Evolutionary conservation across 2,329 filamentous ascomycete genomes (phyloP), one percentile per base, ranked within the genome.

Genomic region (Aureobasidium pullulans): DNA sequence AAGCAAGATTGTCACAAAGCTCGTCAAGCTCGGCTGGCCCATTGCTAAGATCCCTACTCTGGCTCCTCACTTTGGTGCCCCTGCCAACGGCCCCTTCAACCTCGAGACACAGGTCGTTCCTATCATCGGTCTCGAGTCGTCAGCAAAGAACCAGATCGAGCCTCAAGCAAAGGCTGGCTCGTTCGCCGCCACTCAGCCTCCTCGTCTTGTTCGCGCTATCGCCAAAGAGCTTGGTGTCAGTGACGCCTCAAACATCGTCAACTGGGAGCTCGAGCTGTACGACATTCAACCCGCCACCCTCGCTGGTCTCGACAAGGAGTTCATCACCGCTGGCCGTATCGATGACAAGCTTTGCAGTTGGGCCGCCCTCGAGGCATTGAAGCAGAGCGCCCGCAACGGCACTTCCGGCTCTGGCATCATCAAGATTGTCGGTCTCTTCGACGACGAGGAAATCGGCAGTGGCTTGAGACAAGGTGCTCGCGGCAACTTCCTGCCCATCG

Each of bases 301-400:
- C 16, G 87, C 89, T 64, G 94, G 94, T 11, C 74, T 99, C 60
- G 89, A 96, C 67, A 90, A 88, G 71, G 93, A 97, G 67, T 87
- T 99, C 72, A 96, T 99, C 74, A 96, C 93, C 64, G 93, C 90
- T 8, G 92, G 93, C 61, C 88, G 94, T 57, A 94, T 97, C 65
- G 94, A 99, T 71, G 94, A 99, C 77, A 97, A 96, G 79, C 86
- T 99, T 48, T 97, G 94, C 80, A 95, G 89, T 34, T 97, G 90
- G 86, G 85, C 91, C 7, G 93, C 94, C 7, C 81, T 96, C 56
- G 86, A 92, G 72, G 92, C 85, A 3, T 84, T 99, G 0, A 79
- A 96, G 31, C 73, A 78, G 73, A 65, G 70, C 43, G 71, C 77
- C 9, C 82, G 84, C 59, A 80, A 85, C n/a, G 77, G 76, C 40